Evolutionary conservation across 1,284 basidiomycete genomes (phyloP), one percentile per base, ranked within the genome.

Genomic region (Cryptococcus jaspeensis): DNA sequence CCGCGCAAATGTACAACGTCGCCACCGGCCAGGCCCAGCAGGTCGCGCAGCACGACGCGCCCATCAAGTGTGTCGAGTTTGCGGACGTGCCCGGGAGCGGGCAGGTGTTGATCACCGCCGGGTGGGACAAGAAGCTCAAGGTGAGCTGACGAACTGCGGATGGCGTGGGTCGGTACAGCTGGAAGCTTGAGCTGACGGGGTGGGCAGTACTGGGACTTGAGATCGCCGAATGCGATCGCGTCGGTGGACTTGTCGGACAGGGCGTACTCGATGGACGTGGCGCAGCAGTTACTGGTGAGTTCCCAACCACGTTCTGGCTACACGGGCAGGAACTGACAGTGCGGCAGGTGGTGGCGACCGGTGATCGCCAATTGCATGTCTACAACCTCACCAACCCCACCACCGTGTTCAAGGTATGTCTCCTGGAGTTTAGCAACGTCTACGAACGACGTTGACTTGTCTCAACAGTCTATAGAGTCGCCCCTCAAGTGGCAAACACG

Each of bases 401-500:
- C 22, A 81, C 84, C 0, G 75, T 86, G 1, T 89, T 85, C 80
- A 90, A 89, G 80, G 89, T 89, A 58, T 49, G 44, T 23, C 37
- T 20, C 28, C 9, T 23, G 20, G n/a, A 49, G n/a, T 20, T 61
- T 55, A 25, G 16, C 41, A 39, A 13, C 18, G 53, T 32, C 13
- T 1, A 42, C n/a, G 23, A 38, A 48, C 13, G n/a, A 16, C 13
- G 16, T 42, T n/a, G n/a, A n/a, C 39, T 22, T 58, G 16, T 50
- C 2, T 56, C 61, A n/a, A 38, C 60, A 92, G 89, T 86, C 83
- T 13, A 85, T 91, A 67, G 80, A 82, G 36, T 93, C 90, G 1
- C 91, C 92, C 3, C 78, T 97, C 62, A 94, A 95, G 75, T 92
- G 90, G 88, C 95, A 98, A 78, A 97, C 95, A 3, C 85, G 95